Evolutionary conservation across 73 alveolate genomes (phyloP), one percentile per base, ranked within the genome.

Genomic region (Effrenium voratum): DNA sequence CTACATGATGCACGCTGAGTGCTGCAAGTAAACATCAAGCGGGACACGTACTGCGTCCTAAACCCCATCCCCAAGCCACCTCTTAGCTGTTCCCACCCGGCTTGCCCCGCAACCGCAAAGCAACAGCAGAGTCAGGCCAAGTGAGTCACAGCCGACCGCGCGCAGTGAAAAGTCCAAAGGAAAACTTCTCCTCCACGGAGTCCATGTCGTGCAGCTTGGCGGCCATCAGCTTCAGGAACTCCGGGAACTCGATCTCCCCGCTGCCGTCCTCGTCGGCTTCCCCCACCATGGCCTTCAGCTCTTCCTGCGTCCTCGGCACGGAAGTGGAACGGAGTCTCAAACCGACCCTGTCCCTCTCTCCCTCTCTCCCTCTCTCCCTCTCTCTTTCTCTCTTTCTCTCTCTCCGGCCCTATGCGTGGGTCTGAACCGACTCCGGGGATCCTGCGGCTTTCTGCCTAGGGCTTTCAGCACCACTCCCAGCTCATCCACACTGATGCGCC

Each of bases 231-330:
- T 99, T 99, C 91, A 99, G 98, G 99, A 99, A 99, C 99, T 99
- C 99, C 68, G 99, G 99, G 99, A 99, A 99, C 98, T 99, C 99
- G 36, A 99, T 99, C 52, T 99, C 99, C 59, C 99, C 99, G 40
- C 99, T 86, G 73, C 99, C 99, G 94, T 99, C 99, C 99, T 88
- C 95, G 36, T 88, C 95, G 76, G 99, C 99, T 94, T 99, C 99
- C 63, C 93, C 97, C 43, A 99, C 99, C 99, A 99, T 99, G 70
- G 99, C 99, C 52, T 99, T 99, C 77, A 99, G 45, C 83, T 99
- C 99, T 57, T 98, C 99, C 49, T 99, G 99, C 22, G 99, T 99
- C 95, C 95, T 86, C 30, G 57, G 93, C 12, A 1, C 36, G 40
- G 63, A 52, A 52, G 19, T 52, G n/a, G n/a, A n/a, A n/a, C n/a